A percentile compares a stretch with the other conserved stretches of the same genome.
Evolutionary conservation across 2,329 filamentous ascomycete genomes (phyloP).

Genomic region (Hymenoscyphus salicellus): DNA sequence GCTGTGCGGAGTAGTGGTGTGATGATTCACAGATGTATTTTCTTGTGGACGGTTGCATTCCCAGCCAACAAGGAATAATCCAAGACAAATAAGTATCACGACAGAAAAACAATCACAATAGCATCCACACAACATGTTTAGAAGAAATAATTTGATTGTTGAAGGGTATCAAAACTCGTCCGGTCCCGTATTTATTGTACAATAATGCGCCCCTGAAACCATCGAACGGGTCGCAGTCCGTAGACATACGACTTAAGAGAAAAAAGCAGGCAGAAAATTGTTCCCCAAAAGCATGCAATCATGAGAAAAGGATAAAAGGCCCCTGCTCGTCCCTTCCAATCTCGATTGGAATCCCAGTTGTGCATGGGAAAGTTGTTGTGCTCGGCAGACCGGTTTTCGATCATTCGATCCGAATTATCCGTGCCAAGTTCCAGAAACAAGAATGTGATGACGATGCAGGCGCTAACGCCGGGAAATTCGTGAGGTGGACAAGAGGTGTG

Average conservation of each 20-base stretch:
- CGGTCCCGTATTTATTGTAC: constrained; percentile 14
- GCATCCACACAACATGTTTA: not conserved
- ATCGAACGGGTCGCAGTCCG: constrained; percentile 20
- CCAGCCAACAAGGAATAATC: not conserved
- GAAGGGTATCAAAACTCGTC: constrained; percentile 16
- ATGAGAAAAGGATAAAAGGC: not conserved
- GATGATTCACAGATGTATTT: not conserved
- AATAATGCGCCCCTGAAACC: constrained; percentile 9
- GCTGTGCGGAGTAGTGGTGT: not conserved
- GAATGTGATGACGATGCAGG: constrained; percentile 14
- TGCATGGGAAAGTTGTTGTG: not conserved
- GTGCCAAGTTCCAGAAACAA: constrained; percentile 19
- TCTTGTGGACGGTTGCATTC: not conserved
- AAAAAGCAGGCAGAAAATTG: constrained; percentile 11
- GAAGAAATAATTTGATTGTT: not conserved
- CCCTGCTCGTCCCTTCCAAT: not conserved
- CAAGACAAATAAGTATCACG: not conserved
- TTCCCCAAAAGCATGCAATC: not conserved
- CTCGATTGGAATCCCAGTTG: not conserved
- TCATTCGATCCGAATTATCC: constrained; percentile 18
- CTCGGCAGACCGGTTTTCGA: not conserved
- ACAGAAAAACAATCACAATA: not conserved
- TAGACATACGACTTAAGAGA: constrained; percentile 24
- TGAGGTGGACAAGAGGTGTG: constrained; percentile 12
- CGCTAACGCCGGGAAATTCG: constrained; percentile 17